phyloP scores from a whole-genome alignment of 2,329 filamentous ascomycete species.

The Monosporascus ibericus region DNA sequence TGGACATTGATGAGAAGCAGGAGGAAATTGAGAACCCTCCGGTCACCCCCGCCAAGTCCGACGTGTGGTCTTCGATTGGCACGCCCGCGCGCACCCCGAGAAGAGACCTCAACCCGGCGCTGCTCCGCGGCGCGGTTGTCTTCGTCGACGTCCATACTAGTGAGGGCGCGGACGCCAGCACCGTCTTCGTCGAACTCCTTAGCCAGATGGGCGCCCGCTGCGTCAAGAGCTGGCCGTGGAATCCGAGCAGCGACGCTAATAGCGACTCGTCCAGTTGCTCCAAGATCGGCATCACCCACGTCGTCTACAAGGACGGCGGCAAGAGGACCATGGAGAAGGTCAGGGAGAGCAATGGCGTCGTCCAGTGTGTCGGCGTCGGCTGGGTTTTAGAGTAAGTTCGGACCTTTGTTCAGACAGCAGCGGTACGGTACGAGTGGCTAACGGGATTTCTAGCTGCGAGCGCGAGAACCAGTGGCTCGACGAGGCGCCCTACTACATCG shows the following conservation, averaged over 20 bases:
- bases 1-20: conserved; percentile 18
- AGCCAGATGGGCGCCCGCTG: conserved; percentile 76
- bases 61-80: conserved; percentile 47
- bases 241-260: conserved; percentile 37
- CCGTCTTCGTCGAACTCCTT: conserved; percentile 75
- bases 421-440: conserved; percentile 13
- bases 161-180: conserved; percentile 73
- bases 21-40: conserved; percentile 21
- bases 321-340: conserved; percentile 78
- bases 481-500: conserved; percentile 63
- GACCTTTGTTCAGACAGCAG: neutral
- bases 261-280: conserved; percentile 31
- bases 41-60: conserved; percentile 41
- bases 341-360: conserved; percentile 61
- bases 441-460: conserved; percentile 54
- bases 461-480: conserved; percentile 71
- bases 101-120: conserved; percentile 42
- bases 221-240: conserved; percentile 71
- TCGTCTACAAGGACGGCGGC: conserved; percentile 84
- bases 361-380: conserved; percentile 79
- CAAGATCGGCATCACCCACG: conserved; percentile 75
- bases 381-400: conserved; percentile 80
- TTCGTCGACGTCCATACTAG: conserved; percentile 80
- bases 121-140: conserved; percentile 67
- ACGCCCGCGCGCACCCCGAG: conserved; percentile 53